Conservation (phyloP, 2,329 filamentous ascomycete genomes). For the Aspergillus transmontanensis region DNA sequence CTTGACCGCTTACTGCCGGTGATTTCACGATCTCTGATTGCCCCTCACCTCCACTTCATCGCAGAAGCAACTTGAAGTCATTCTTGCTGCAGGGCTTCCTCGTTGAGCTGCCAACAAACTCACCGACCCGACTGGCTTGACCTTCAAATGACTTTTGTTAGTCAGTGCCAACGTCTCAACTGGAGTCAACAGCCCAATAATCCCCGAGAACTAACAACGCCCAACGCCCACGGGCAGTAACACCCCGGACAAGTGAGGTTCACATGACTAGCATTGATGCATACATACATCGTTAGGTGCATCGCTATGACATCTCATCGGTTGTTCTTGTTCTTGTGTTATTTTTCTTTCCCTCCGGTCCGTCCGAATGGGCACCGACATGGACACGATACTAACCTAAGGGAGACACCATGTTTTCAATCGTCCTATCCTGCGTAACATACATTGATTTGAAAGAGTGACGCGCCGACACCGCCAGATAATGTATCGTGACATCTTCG, state of each 20-base stretch:
- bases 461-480: conserved; percentile 23
- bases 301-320: conserved; percentile 16
- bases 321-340: conserved; percentile 5
- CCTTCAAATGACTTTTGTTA: background rate
- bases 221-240: background rate
- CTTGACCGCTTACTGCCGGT: conserved; percentile 19
- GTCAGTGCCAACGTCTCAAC: conserved; percentile 1
- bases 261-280: conserved; percentile 24
- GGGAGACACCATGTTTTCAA: conserved; percentile 13
- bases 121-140: conserved; percentile 5
- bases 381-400: conserved; percentile 30
- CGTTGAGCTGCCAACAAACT: conserved; percentile 8
- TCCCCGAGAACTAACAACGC: background rate
- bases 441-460: conserved; percentile 1
- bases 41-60: conserved; percentile 9
- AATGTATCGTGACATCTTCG: conserved; percentile 8
- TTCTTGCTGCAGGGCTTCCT: conserved; percentile 5
- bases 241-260: conserved; percentile 10
- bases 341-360: conserved; percentile 26
- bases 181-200: conserved; percentile 6
- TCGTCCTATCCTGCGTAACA: conserved; percentile 6
- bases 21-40: conserved; percentile 13
- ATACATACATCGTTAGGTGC: conserved; percentile 16
- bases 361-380: conserved; percentile 35
- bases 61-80: conserved; percentile 4